phyloP scores from a whole-genome alignment of 2,329 filamentous ascomycete genomes.

The Nigrospora osmanthi region DNA sequence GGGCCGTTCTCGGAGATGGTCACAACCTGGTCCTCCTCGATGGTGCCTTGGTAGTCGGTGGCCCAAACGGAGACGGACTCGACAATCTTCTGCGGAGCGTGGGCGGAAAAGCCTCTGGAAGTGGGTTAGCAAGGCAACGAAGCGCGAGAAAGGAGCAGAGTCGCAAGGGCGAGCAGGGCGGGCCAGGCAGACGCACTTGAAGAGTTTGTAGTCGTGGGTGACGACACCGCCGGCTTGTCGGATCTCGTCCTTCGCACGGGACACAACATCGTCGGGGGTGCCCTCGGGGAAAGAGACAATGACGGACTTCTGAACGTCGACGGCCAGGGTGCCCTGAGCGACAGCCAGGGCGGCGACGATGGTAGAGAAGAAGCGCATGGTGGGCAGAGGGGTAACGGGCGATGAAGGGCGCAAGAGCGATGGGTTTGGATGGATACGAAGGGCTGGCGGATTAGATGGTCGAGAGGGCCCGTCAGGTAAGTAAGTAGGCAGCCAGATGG shows the following conservation, averaged over 20 bases:
- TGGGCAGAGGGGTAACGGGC: slow-evolving; percentile 3
- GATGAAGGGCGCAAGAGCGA: no score
- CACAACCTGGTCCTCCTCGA: slow-evolving; percentile 74
- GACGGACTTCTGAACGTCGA: slow-evolving; percentile 63
- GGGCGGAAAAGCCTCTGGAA: slow-evolving; percentile 67
- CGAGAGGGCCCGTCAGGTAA: no score
- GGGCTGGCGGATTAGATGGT: no score
- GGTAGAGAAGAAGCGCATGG: slow-evolving; percentile 53
- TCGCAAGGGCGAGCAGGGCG: not conserved
- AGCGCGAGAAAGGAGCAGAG: not conserved
- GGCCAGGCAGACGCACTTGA: slow-evolving; percentile 47
- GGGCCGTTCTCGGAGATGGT: slow-evolving; percentile 26
- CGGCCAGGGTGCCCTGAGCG: slow-evolving; percentile 49
- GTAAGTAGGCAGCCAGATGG: no score
- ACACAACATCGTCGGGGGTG: slow-evolving; percentile 59
- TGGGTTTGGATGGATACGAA: no score
- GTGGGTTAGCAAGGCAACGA: slow-evolving; percentile 13
- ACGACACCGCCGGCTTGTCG: slow-evolving; percentile 64
- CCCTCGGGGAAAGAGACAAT: slow-evolving; percentile 70
- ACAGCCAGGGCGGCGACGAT: slow-evolving; percentile 49
- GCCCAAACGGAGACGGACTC: slow-evolving; percentile 56
- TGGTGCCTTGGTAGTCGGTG: slow-evolving; percentile 48
- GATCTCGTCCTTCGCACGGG: slow-evolving; percentile 65
- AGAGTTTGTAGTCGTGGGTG: slow-evolving; percentile 66
- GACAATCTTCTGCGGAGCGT: slow-evolving; percentile 61